These are phyloP conservation scores for Xerocomus spinulosus DNA, from an alignment of 768 basidiomycete species.

Conservation along the genomic window DNA sequence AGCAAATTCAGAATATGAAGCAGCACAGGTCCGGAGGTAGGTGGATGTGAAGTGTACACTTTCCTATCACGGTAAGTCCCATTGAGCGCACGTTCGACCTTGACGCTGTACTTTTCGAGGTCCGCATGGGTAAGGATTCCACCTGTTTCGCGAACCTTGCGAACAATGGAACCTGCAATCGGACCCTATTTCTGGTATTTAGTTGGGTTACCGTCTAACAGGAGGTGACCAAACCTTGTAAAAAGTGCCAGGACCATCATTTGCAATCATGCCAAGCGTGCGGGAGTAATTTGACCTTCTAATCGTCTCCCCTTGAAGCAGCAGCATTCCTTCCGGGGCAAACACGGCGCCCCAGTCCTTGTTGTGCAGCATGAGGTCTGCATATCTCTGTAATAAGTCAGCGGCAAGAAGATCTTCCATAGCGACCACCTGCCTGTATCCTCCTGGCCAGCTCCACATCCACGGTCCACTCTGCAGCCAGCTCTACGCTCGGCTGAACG, in stretches of 20 bases:
- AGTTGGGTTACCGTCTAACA: conserved; percentile 6
- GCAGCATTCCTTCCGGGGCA: conserved; percentile 66
- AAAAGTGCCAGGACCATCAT: conserved; percentile 74
- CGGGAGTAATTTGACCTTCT: conserved; percentile 68
- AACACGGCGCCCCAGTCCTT: conserved; percentile 83
- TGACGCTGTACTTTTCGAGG: conserved; percentile 63
- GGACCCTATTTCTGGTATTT: conserved; percentile 48
- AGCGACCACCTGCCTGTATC: conserved; percentile 49
- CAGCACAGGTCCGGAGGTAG: conserved; percentile 86
- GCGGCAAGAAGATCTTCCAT: background rate
- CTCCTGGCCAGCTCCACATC: conserved; percentile 71
- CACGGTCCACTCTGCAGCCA: conserved; percentile 80
- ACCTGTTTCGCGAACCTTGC: conserved; percentile 64
- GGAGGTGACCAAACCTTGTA: conserved; percentile 53
- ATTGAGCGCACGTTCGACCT: conserved; percentile 66
- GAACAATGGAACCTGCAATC: conserved; percentile 75
- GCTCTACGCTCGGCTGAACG: conserved; percentile 65
- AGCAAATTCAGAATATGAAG: conserved; percentile 89
- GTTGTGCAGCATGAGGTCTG: conserved; percentile 55
- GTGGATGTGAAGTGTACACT: conserved; percentile 81
- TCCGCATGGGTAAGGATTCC: conserved; percentile 80
- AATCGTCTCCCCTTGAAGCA: conserved; percentile 73
- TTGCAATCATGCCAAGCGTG: conserved; percentile 71
- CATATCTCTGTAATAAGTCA: conserved; percentile 34
- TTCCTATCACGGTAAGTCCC: conserved; percentile 74